Evolutionary conservation across 2,329 filamentous ascomycete genomes (phyloP), one percentile per base, ranked within the genome.

Genomic region (Drechmeria coniospora): DNA sequence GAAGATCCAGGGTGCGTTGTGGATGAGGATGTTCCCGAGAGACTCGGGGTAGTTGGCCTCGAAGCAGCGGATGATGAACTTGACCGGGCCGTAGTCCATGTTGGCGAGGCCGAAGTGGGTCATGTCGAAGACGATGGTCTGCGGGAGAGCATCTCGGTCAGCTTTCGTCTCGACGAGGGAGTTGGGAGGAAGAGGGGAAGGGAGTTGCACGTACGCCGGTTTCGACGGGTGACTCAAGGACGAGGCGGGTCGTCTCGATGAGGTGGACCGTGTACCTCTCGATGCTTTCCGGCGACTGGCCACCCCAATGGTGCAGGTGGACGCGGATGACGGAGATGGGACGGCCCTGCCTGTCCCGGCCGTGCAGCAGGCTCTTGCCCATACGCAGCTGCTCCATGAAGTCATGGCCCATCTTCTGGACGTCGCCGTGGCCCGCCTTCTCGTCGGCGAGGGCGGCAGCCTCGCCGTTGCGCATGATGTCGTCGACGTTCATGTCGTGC

Each of bases 21-120:
- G 79, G 25, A 83, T 73, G 23, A 81, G 65, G 4, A 82, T 73
- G 2, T 65, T 57, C 21, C 75, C 77, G 2, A 83, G 58, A 1
- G 71, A 78, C 46, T 83, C 78, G 2, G 78, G 78, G 41, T 82
- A 83, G 43, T 81, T 79, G 26, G 78, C 76, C 53, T 83, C 78
- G 41, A 83, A 79, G 43, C 75, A 77, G 40, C 80, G 78, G 51
- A 82, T 79, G 57, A 83, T 77, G 54, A 81, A 82, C 40, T 79
- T 82, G 28, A 82, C 73, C 0, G 77, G 75, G 0, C 71, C 63
- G 46, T 81, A 82, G 49, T 83, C 78, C 64, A 83, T 81, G 51
- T 83, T 82, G 8, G 71, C 63, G 46, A 82, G 58, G 10, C 66
- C 66, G 45, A 82, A 82, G 35, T 68, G 61, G 6, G 65, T 76